Base-by-base conservation (phyloP, 352 stramenopile genomes). In the Phytopythium cucurbitacearum region DNA sequence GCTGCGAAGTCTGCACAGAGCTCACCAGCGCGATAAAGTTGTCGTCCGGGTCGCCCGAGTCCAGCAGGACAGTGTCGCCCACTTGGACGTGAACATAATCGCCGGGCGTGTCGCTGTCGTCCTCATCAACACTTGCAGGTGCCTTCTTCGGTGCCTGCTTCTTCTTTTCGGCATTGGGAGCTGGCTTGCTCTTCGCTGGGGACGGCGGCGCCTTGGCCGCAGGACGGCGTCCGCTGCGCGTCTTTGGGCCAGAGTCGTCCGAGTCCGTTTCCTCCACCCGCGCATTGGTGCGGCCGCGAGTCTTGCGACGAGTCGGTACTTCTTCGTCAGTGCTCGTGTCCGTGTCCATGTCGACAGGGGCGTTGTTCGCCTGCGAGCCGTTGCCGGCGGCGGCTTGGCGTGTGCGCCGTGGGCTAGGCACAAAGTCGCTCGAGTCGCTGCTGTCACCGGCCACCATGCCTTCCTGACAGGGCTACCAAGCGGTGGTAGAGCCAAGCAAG, bases 31-130 rank as follows among this genome's bases (percentile, higher is more conserved):
- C 84, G 32, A 94, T 68, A 48, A 71, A 91, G 21, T 78, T 62
- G 51, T 94, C 67, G 32, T 87, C 62, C 0, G 71, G 51, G 43
- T 87, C 71, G 40, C 80, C 77, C 34, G 80, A 91, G 68, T 92
- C 80, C 47, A 94, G 55, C 43, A 91, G 59, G 42, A 94, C 81
- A 34, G 79, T 91, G 60, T 94, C 80, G 10, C 83, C 83, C 8
- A 88, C 77, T 53, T 90, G 64, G 1, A 91, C 67, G 33, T 77
- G 62, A 36, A 91, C 60, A 40, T 85, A 89, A 40, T 90, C 76
- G 7, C 57, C 76, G 13, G 69, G 54, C 9, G 59, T 65, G 36
- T 81, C 71, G 51, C 69, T 75, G 48, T 80, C 72, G n/a, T 80
- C 71, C 38, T 60, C 70, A 9, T 73, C 67, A 46, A 46, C 56